Conservation (phyloP, 106 monocot species). For the Xerophyta viscosa region DNA sequence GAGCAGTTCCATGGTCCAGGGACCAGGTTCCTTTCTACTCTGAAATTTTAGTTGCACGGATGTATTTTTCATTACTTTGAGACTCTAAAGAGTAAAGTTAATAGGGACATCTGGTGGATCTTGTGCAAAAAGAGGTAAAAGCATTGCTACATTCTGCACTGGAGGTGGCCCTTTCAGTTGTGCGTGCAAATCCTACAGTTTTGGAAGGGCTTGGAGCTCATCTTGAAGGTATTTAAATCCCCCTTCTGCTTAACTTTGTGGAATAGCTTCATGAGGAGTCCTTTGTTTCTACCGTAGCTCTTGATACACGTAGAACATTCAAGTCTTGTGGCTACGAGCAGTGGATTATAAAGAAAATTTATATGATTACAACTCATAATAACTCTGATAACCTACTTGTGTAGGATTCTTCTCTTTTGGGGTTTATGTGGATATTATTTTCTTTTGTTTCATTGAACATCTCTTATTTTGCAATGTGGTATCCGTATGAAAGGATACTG, state of each 20-base stretch:
- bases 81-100: background rate
- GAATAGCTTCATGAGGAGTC: background rate
- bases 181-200: constrained; percentile 83
- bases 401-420: no score
- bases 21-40: constrained; percentile 66
- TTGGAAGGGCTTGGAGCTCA: constrained; percentile 87
- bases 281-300: background rate
- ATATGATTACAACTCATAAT: no score
- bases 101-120: constrained; percentile 86
- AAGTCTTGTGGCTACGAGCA: no score
- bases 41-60: background rate
- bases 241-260: background rate
- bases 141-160: constrained; percentile 78
- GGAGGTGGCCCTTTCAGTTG: constrained; percentile 81
- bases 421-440: no score
- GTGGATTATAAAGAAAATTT: no score
- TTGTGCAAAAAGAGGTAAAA: constrained; percentile 88
- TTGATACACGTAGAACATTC: background rate
- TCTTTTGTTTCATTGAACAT: no score
- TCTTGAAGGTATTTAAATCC: constrained; percentile 59
- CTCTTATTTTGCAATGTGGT: no score
- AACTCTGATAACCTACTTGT: no score
- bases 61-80: background rate
- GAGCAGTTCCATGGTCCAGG: constrained; percentile 60
- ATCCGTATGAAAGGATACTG: no score